Conservation (phyloP, 352 stramenopile genomes). For the Phytophthora colocasiae region DNA sequence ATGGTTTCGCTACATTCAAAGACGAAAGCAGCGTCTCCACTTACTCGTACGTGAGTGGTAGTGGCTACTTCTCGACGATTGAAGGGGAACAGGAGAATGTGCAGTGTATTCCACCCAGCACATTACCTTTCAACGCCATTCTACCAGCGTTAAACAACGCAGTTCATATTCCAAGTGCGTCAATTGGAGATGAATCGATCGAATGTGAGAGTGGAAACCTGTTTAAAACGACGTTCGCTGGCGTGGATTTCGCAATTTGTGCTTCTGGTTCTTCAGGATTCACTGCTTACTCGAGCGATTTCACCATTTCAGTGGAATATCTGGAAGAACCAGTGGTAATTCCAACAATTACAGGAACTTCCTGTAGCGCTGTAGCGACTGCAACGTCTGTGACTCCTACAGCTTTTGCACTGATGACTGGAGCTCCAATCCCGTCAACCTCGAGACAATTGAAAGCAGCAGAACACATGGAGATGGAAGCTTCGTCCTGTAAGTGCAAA, state of each 20-base stretch:
- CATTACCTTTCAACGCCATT: constrained; percentile 35
- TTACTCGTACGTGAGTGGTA: constrained; percentile 35
- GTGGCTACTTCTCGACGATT: constrained; percentile 24
- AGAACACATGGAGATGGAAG: constrained; percentile 20
- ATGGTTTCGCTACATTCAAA: constrained; percentile 32
- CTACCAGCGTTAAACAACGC: constrained; percentile 25
- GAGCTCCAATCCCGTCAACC: constrained; percentile 1
- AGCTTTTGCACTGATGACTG: constrained; percentile 22
- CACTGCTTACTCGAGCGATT: constrained; percentile 36
- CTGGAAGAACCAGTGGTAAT: constrained; percentile 8
- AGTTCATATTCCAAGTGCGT: constrained; percentile 14
- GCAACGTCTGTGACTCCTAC: constrained; percentile 16
- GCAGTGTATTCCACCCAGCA: constrained; percentile 20
- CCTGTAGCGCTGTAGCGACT: constrained; percentile 10
- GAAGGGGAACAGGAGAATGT: constrained; percentile 3
- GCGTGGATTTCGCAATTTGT: constrained; percentile 38
- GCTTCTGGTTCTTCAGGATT: constrained; percentile 24
- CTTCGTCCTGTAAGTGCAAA: constrained; percentile 23
- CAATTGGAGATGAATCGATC: constrained; percentile 17
- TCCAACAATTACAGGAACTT: constrained; percentile 3
- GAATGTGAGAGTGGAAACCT: constrained; percentile 33
- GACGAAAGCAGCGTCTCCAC: constrained; percentile 22
- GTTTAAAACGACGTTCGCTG: constrained; percentile 39
- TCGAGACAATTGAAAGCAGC: constrained; percentile 16
- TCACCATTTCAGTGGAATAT: constrained; percentile 43